These are phyloP conservation scores for Arachnomyces sp. DNA, from an alignment of 2,329 filamentous ascomycete species.

Conservation along the genomic window DNA sequence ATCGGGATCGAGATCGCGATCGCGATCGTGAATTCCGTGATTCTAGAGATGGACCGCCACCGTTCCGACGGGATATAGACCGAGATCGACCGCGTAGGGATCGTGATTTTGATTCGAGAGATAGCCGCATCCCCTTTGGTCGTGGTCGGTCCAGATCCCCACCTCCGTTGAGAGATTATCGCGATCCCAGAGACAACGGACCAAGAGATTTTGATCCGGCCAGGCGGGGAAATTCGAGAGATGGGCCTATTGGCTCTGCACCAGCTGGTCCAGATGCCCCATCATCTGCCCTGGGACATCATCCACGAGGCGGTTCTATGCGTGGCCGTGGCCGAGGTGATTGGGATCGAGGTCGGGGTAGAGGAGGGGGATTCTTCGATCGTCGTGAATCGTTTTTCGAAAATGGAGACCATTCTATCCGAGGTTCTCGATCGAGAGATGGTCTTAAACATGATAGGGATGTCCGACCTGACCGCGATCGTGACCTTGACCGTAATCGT, in stretches of 20 bases:
- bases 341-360: constrained; percentile 37
- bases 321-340: constrained; percentile 38
- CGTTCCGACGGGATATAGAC: constrained; percentile 35
- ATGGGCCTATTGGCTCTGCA: constrained; percentile 33
- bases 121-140: constrained; percentile 37
- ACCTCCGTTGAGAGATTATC: constrained; percentile 31
- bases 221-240: constrained; percentile 37
- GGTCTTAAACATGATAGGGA: no score
- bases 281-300: constrained; percentile 24
- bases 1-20: constrained; percentile 32
- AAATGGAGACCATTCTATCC: constrained; percentile 24
- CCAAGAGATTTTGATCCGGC: constrained; percentile 33
- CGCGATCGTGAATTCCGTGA: constrained; percentile 26
- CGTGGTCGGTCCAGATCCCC: constrained; percentile 40
- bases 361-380: constrained; percentile 33
- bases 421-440: constrained; percentile 28
- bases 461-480: constrained; percentile 10
- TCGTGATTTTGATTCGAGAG: constrained; percentile 39
- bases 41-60: constrained; percentile 25
- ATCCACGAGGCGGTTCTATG: constrained; percentile 29
- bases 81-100: constrained; percentile 41
- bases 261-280: constrained; percentile 30
- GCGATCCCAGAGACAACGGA: constrained; percentile 29
- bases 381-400: constrained; percentile 28
- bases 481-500: constrained; percentile 24